Evolutionary conservation across 192 early-diverging fungal species (phyloP), one percentile per base, ranked within the genome.

Genomic region (Geosiphon pyriformis): DNA sequence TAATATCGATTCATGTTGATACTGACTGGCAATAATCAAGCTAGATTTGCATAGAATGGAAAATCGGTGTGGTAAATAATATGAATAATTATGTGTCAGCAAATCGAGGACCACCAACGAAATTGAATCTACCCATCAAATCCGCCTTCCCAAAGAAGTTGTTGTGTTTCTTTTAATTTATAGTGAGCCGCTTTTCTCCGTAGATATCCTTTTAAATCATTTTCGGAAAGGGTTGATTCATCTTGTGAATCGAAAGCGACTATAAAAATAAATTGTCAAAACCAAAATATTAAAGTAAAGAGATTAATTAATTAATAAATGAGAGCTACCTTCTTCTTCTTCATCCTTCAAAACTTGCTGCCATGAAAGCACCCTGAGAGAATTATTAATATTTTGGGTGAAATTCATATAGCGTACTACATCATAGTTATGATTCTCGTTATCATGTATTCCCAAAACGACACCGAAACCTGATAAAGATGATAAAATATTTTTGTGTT

Each of bases 11-110:
- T 80, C 78, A 3, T 87, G 76, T 52, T 87, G 80, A 74, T 88
- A 95, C 58, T 87, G 83, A 7, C 91, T 90, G 3, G 92, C 90
- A 26, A 96, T 70, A 17, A 98, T 70, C 15, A 99, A 77, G 1
- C 86, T 87, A 58, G 0, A 70, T 48, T 46, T 37, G 8, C 15
- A 10, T 15, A 37, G 26, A 25, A 29, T 10, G 60, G 71, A 69
- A 52, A 37, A 6, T 4, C n/a, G 17, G 23, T 29, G 46, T 70
- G 33, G 37, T 42, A 48, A 35, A 56, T 25, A 25, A 70, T 23
- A 23, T n/a, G 7, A 60, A 59, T 37, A 20, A 12, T 58, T 6
- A 58, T 20, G 33, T 31, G 7, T 37, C 15, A 57, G 35, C 2
- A 47, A 10, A 7, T 47, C 8, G 54, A 46, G 4, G 31, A 65